phyloP scores from a whole-genome alignment of 768 basidiomycete genomes.

The Clitopilus passeckerianus region DNA sequence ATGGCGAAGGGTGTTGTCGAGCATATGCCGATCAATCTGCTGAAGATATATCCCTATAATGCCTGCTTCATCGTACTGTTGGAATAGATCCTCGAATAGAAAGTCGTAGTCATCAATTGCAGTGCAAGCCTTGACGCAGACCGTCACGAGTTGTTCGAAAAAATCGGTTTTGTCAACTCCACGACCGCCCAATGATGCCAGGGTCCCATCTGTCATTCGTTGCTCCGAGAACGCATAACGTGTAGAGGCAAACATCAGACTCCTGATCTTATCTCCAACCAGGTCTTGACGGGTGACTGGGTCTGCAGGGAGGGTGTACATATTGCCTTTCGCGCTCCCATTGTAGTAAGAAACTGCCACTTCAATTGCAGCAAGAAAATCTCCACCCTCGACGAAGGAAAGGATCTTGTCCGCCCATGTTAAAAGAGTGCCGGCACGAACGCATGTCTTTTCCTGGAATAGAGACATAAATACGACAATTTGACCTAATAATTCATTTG shows the following conservation, averaged over 20 bases:
- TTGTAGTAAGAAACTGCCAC: slow-evolving; percentile 78
- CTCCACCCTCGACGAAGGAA: slow-evolving; percentile 73
- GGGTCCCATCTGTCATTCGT: slow-evolving; percentile 86
- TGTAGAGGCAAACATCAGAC: slow-evolving; percentile 83
- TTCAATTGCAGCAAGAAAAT: slow-evolving; percentile 89
- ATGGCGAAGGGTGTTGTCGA: slow-evolving; percentile 64
- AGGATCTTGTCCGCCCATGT: slow-evolving; percentile 96
- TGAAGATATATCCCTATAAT: slow-evolving; percentile 82
- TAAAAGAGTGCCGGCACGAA: slow-evolving; percentile 80
- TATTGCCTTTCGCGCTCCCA: slow-evolving; percentile 77
- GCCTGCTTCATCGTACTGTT: slow-evolving; percentile 78
- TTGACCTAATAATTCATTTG: not conserved
- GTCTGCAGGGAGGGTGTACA: slow-evolving; percentile 78
- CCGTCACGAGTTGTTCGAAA: slow-evolving; percentile 82
- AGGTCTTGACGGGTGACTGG: slow-evolving; percentile 49
- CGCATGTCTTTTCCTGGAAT: slow-evolving; percentile 53
- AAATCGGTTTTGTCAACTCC: slow-evolving; percentile 90
- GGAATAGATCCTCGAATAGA: slow-evolving; percentile 91
- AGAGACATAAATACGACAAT: slow-evolving; percentile 6
- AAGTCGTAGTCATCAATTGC: slow-evolving; percentile 79
- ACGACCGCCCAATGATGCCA: slow-evolving; percentile 72
- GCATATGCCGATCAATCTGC: slow-evolving; percentile 77
- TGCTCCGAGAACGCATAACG: slow-evolving; percentile 94
- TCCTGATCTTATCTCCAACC: slow-evolving; percentile 72
- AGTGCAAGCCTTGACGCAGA: slow-evolving; percentile 75